Conservation (phyloP, 1,284 basidiomycete species). For the Mycosarcoma maydis region DNA sequence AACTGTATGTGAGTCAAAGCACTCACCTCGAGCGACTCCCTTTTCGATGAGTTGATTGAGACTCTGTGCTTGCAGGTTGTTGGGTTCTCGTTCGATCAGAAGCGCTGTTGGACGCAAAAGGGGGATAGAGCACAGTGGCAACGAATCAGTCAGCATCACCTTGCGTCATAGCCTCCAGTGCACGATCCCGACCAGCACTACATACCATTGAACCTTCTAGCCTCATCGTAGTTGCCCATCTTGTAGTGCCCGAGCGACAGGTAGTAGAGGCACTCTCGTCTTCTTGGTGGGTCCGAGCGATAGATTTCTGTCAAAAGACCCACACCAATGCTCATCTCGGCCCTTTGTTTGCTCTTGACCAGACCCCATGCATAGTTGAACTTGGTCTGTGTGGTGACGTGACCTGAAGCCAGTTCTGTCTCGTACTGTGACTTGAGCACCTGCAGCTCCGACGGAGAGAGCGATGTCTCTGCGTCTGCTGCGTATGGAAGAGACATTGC, state of each 20-base stretch:
- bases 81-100: constrained; percentile 89
- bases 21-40: constrained; percentile 82
- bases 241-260: constrained; percentile 96
- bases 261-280: constrained; percentile 97
- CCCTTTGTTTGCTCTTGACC: constrained; percentile 60
- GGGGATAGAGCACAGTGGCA: too few species aligned
- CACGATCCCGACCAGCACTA: too few species aligned
- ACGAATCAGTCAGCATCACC: not conserved
- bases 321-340: constrained; percentile 77
- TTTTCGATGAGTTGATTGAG: constrained; percentile 85
- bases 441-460: constrained; percentile 88
- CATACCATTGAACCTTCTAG: constrained; percentile 90
- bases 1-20: too few species aligned
- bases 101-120: constrained; percentile 76
- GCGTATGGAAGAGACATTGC: constrained; percentile 80
- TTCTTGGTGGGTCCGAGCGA: constrained; percentile 82
- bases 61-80: constrained; percentile 91
- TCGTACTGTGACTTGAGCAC: constrained; percentile 87
- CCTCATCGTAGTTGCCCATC: constrained; percentile 93
- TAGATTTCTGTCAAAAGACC: constrained; percentile 95
- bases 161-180: too few species aligned
- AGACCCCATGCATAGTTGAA: constrained; percentile 94
- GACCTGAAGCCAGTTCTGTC: constrained; percentile 80
- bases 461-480: constrained; percentile 88
- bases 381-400: constrained; percentile 93